These are phyloP conservation scores for Kazachstania sp. DNA, from an alignment of 1,139 yeast species.

Conservation along the genomic window DNA sequence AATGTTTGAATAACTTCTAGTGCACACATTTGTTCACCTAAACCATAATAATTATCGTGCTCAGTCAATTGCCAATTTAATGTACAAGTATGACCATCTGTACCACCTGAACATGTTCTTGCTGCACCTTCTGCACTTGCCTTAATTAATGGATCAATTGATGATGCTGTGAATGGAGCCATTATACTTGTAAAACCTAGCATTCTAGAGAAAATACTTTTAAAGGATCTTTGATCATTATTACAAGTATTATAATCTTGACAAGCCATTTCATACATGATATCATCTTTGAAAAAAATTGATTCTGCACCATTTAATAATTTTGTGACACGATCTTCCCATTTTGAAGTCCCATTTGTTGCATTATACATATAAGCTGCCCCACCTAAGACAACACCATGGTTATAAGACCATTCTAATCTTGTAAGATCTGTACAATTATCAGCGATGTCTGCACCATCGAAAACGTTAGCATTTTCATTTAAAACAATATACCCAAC, in stretches of 20 bases:
- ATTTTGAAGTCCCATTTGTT: constrained; percentile 41
- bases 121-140: constrained; percentile 61
- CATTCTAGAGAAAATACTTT: constrained; percentile 49
- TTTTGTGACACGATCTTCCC: constrained; percentile 42
- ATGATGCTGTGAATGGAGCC: constrained; percentile 40
- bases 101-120: constrained; percentile 61
- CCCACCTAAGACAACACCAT: constrained; percentile 52
- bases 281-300: constrained; percentile 36
- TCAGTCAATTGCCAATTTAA: constrained; percentile 45
- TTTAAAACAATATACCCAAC: constrained; percentile 39
- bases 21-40: constrained; percentile 75
- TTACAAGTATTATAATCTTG: constrained; percentile 41
- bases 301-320: constrained; percentile 38
- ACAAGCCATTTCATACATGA: constrained; percentile 55
- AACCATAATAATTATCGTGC: constrained; percentile 62
- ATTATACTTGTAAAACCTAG: constrained; percentile 43
- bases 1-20: constrained; percentile 54
- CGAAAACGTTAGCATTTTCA: constrained; percentile 39
- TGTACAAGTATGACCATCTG: constrained; percentile 73
- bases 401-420: constrained; percentile 55
- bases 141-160: constrained; percentile 36
- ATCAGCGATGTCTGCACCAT: constrained; percentile 47
- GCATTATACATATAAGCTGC: constrained; percentile 52
- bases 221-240: constrained; percentile 56
- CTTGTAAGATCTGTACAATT: constrained; percentile 44